Conservation (phyloP, 192 early-diverging fungal species). For the Podila minutissima region DNA sequence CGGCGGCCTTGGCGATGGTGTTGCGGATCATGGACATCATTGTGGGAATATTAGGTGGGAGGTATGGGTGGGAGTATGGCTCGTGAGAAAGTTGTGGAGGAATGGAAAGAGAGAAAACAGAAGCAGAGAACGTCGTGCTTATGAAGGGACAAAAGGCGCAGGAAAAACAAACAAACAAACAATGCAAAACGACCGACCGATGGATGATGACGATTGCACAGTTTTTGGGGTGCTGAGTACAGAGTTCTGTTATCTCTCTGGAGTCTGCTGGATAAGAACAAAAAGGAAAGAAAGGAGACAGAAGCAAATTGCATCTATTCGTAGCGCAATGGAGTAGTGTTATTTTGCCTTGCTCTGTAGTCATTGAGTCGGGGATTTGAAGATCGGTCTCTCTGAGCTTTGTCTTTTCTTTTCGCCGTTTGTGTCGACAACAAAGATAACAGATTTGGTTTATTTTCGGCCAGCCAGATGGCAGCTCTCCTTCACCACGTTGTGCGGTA, state of each 20-base stretch:
- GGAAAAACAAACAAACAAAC: not conserved
- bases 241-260: not conserved
- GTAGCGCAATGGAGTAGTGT: too few relatives aligned
- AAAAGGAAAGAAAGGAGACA: too few relatives aligned
- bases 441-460: too few relatives aligned
- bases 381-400: too few relatives aligned
- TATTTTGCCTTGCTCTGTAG: too few relatives aligned
- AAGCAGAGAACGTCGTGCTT: not conserved
- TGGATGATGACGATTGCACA: not conserved
- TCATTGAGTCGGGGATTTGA: too few relatives aligned
- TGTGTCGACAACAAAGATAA: too few relatives aligned
- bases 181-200: not conserved
- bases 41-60: constrained; percentile 1
- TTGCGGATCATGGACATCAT: constrained; percentile 37
- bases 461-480: too few relatives aligned
- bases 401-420: too few relatives aligned
- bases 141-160: not conserved
- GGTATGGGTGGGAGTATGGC: too few relatives aligned
- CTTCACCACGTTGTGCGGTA: too few relatives aligned
- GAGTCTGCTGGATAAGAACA: not conserved
- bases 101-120: not conserved
- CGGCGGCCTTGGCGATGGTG: constrained; percentile 8
- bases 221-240: not conserved
- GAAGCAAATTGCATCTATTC: too few relatives aligned
- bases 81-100: constrained; percentile 1